These are phyloP conservation scores for Mollisiaceae sp. DNA, from an alignment of 2,329 filamentous ascomycete species.

Conservation along the genomic window DNA sequence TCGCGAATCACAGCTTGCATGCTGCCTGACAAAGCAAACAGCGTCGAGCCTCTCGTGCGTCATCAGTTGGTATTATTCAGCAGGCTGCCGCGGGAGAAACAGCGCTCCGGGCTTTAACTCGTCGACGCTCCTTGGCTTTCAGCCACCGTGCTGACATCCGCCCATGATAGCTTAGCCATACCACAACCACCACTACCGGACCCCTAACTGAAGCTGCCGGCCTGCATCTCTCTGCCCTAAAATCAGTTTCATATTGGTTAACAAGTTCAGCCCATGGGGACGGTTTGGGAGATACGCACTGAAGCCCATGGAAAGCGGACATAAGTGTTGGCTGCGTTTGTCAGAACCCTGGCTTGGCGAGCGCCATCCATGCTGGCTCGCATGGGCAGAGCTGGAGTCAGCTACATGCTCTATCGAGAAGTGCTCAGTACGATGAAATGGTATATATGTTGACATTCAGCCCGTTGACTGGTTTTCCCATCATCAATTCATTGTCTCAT, in stretches of 20 bases:
- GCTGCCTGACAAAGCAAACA: conserved; percentile 1
- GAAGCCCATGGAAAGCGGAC: conserved; percentile 17
- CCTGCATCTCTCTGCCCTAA: neutral
- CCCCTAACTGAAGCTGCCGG: neutral
- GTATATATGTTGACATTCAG: neutral
- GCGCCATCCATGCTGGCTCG: neutral
- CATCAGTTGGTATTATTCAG: conserved; percentile 26
- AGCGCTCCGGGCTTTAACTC: conserved; percentile 18
- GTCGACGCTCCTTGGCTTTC: conserved; percentile 2
- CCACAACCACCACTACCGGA: neutral
- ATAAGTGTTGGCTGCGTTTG: conserved; percentile 26
- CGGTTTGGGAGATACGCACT: conserved; percentile 6
- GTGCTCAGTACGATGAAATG: neutral
- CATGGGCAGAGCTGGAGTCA: neutral
- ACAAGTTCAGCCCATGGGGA: conserved; percentile 7
- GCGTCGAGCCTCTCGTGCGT: conserved; percentile 13
- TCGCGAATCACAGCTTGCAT: neutral
- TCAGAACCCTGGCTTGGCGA: conserved; percentile 17
- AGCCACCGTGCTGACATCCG: conserved; percentile 25
- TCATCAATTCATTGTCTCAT: neutral
- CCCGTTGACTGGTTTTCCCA: neutral
- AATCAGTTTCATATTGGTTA: conserved; percentile 5
- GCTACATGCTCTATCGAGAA: neutral
- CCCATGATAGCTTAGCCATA: neutral
- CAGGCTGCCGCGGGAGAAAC: conserved; percentile 10